Conservation (phyloP, 2,329 filamentous ascomycete species). For the Cercospora sojina region DNA sequence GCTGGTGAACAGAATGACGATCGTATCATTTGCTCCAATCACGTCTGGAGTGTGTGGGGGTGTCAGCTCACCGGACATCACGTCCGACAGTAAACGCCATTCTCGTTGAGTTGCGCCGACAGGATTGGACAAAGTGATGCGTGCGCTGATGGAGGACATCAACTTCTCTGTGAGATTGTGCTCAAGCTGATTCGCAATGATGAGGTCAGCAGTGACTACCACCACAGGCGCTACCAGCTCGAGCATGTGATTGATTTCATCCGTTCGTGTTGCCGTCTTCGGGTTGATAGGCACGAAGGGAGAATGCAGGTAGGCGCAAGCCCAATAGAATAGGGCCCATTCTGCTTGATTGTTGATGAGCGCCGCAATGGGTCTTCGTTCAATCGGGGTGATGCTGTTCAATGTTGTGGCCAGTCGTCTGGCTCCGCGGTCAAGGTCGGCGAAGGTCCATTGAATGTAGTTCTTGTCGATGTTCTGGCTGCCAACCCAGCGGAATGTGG, state of each 20-base stretch:
- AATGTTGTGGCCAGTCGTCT: conserved; percentile 34
- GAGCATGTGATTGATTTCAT: conserved; percentile 37
- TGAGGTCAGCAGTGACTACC: conserved; percentile 30
- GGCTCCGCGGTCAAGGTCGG: conserved; percentile 36
- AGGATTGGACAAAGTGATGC: conserved; percentile 27
- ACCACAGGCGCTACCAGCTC: conserved; percentile 33
- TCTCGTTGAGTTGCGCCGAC: conserved; percentile 23
- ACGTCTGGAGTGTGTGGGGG: conserved; percentile 36
- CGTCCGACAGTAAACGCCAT: conserved; percentile 32
- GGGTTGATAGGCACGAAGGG: conserved; percentile 38
- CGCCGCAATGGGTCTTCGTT: conserved; percentile 34
- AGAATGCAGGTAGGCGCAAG: conserved; percentile 37
- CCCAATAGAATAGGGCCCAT: conserved; percentile 38
- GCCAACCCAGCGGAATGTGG: conserved; percentile 35
- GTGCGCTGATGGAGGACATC: conserved; percentile 29
- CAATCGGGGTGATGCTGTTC: conserved; percentile 35
- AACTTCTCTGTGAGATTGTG: conserved; percentile 30
- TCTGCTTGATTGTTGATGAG: conserved; percentile 38
- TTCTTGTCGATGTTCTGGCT: conserved; percentile 30
- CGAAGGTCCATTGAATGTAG: conserved; percentile 36
- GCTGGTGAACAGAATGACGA: conserved; percentile 51
- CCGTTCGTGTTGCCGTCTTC: conserved; percentile 32
- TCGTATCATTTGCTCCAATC: conserved; percentile 33
- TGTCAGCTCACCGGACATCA: conserved; percentile 36
- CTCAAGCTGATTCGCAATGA: conserved; percentile 34